Evolutionary conservation across 1,139 yeast species (phyloP), one percentile per base, ranked within the genome.

Genomic region (Yamadazyma spencermartinsiae): DNA sequence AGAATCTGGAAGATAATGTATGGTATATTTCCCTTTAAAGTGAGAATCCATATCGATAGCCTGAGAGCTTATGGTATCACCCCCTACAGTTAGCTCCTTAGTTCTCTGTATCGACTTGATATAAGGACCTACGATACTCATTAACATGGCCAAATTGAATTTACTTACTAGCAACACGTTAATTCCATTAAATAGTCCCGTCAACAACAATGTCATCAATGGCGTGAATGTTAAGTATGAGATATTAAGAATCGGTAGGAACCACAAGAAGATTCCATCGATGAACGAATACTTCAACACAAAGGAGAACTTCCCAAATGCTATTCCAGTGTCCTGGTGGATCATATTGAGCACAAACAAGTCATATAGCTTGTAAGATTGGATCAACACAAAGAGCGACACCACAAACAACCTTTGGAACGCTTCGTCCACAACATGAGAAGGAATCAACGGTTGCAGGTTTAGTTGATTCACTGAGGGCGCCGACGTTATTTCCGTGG

Each of bases 1-100:
- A 31, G 95, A 86, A 56, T 92, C 98, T 0, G 98, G 98, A 31
- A 94, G 67, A 49, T 86, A 86, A 51, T 90, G 86, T 48, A 92
- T 84, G 2, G 92, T 86, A 54, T 86, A 86, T 40, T 79, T 80
- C 35, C 98, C 98, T 50, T 79, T 82, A 55, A 92, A 85, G 56
- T 89, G 95, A 2, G 82, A 66, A 24, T 86, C 76, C 40, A 82
- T 72, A 50, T 87, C 86, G 6, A 81, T 64, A 40, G 65, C 55
- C n/a, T 59, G 57, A 1, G 72, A 50, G 35, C 60, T 63, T 5
- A 73, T 66, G 11, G 71, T 55, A 36, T 73, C 75, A 13, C 95
- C 97, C 9, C 79, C 67, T 4, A 90, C 65, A 2, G 92, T 79
- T 39, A 88, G 60, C 51, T 88, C 96, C 37, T 75, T 80, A 25